Conservation (phyloP, 1,284 basidiomycete species). For the Coniophora puteana region DNA sequence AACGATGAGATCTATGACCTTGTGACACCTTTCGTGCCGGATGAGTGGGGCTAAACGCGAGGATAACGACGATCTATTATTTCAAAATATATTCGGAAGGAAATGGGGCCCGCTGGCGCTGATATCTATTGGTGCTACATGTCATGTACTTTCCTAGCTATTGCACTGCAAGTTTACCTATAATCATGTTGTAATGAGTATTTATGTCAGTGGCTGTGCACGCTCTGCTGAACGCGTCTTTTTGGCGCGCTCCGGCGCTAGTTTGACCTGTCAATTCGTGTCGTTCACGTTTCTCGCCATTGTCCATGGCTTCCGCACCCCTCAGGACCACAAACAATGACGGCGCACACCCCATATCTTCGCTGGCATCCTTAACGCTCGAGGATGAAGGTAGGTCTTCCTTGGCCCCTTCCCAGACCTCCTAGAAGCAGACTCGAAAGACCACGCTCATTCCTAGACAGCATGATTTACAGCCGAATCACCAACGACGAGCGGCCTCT, state of each 20-base stretch:
- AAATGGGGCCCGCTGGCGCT: too few species aligned
- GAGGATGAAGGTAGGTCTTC: conserved; percentile 63
- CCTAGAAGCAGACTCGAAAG: too few species aligned
- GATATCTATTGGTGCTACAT: background rate
- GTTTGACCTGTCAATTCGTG: too few species aligned
- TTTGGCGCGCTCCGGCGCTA: too few species aligned
- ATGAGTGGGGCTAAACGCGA: conserved; percentile 48
- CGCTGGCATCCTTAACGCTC: conserved; percentile 46
- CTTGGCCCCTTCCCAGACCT: conserved; percentile 10
- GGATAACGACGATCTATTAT: background rate
- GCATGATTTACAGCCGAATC: conserved; percentile 72
- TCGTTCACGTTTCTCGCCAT: too few species aligned
- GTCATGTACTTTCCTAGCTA: background rate
- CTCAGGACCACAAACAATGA: too few species aligned
- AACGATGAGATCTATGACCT: conserved; percentile 77
- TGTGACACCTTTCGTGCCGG: conserved; percentile 75
- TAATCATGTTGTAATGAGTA: background rate
- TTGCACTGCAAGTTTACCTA: conserved; percentile 1
- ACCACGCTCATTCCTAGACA: conserved; percentile 44
- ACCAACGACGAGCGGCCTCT: conserved; percentile 72
- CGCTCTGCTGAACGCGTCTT: too few species aligned
- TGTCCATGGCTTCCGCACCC: too few species aligned
- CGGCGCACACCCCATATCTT: too few species aligned
- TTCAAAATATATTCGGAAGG: conserved; percentile 1
- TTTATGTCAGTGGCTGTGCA: too few species aligned